Conservation (phyloP, 2,329 filamentous ascomycete genomes). For the Penicillium sp. region DNA sequence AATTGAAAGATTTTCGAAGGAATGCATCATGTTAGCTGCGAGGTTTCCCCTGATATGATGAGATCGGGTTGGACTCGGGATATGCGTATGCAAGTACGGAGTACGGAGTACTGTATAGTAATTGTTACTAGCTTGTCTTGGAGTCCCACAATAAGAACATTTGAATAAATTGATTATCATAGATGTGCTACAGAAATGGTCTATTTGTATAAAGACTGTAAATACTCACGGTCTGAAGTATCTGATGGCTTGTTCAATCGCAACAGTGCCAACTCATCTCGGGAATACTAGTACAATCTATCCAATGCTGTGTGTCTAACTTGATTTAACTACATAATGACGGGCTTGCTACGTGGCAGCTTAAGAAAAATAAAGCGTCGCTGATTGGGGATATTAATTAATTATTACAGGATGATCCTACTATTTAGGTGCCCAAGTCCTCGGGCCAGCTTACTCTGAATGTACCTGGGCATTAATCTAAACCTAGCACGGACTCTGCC, state of each 20-base stretch:
- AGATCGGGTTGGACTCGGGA: constrained; percentile 3
- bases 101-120: constrained; percentile 3
- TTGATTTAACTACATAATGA: no score
- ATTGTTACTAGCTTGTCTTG: not conserved
- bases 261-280: not conserved
- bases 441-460: not conserved
- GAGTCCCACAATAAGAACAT: not conserved
- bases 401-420: not conserved
- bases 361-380: not conserved
- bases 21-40: constrained; percentile 6
- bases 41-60: constrained; percentile 18
- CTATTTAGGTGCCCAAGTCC: constrained; percentile 11
- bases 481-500: constrained; percentile 19
- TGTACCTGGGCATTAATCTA: not conserved
- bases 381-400: not conserved
- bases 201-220: not conserved
- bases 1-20: not conserved
- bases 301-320: not conserved
- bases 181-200: not conserved
- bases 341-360: constrained; percentile 15
- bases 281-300: not conserved
- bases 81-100: not conserved
- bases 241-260: not conserved
- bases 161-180: not conserved
- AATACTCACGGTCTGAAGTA: not conserved